Base-by-base conservation (phyloP, 208 protist species). In the Crithidia expoeki region DNA sequence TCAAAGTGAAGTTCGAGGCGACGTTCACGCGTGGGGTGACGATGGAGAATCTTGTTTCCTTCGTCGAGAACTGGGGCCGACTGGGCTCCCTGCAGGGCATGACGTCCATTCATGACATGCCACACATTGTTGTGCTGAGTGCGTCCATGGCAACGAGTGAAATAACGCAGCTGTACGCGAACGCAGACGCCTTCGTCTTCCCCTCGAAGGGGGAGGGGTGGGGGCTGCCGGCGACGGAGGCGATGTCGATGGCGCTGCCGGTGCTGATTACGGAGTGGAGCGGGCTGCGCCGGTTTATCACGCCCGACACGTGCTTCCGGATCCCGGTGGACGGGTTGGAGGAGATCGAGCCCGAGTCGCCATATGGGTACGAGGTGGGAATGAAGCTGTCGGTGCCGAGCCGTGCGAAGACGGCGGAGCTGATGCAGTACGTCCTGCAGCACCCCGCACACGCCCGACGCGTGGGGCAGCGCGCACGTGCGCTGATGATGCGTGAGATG, bases 101-200 rank as follows among this genome's bases (percentile, higher is more conserved):
- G 36, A 7, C 34, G n/a, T 21, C 32, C 16, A 49, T 62, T 38
- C 40, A 14, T 0, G 55, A 79, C 34, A 70, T 82, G 12, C 86
- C 86, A 6, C 76, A 80, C 68, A 14, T 87, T 12, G 71, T 85
- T 0, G 60, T 93, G 28, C 58, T 80, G 16, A 53, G 44, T 27
- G 65, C 77, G 12, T n/a, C 51, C 2, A 7, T 76, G 21, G 38
- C 30, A 10, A 36, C 17, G 12, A 17, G 12, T 0, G 30, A 71
- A 27, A 55, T 97, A 68, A 77, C 79, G 14, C 32, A 61, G 28
- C 64, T 98, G 63, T 98, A 97, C 74, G 58, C 57, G 7, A 70
- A 72, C 19, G 77, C 63, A 9, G 81, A 98, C 71, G 81, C 79
- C n/a, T 96, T 97, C 66, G 89, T 98, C 19, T 62, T 97, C 5